Base-by-base conservation (phyloP, 148 eudicot species). In the Rhododendron kiyosumense region DNA sequence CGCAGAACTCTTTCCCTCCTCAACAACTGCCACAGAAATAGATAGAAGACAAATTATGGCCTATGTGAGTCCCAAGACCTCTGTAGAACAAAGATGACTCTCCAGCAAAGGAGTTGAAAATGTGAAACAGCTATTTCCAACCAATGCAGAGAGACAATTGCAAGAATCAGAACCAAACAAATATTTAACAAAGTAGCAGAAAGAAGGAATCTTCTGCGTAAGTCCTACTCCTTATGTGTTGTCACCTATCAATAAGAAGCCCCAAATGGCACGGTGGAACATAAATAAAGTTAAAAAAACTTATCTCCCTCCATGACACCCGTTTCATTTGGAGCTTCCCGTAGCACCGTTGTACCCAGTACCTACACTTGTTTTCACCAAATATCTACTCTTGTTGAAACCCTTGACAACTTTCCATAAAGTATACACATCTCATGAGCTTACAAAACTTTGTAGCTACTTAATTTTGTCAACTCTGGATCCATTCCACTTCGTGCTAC, bases 1-100 rank as follows among this genome's bases (percentile, higher is more conserved):
- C 96, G 94, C 73, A 97, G 57, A 82, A 93, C 90, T 88, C 88
- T 90, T n/a, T 95, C 98, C 87, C 97, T 93, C 88, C 91, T 92
- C 84, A 97, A 86, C 65, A 89, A 89, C 99, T 97, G 93, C 92
- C 61, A 69, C 38, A 78, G 76, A 82, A 74, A 74, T 45, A 59
- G 8, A 67, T 61, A 51, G 54, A 30, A 48, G 61, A 36, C 43
- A 85, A 86, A 81, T 41, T 77, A 63, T 87, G 12, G 48, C 11
- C 80, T 54, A 59, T 20, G 30, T 48, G 71, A 74, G 57, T 49
- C 17, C 28, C 24, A 71, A 81, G 75, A 43, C 30, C 74, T 38
- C 43, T 69, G 41, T 13, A 22, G 41, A 49, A 20, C 30, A 18
- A 52, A 63, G 43, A 45, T 85, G 54, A 81, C 30, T 24, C 22